Conservation (phyloP, 2,329 filamentous ascomycete species). For the Mycogone perniciosa region DNA sequence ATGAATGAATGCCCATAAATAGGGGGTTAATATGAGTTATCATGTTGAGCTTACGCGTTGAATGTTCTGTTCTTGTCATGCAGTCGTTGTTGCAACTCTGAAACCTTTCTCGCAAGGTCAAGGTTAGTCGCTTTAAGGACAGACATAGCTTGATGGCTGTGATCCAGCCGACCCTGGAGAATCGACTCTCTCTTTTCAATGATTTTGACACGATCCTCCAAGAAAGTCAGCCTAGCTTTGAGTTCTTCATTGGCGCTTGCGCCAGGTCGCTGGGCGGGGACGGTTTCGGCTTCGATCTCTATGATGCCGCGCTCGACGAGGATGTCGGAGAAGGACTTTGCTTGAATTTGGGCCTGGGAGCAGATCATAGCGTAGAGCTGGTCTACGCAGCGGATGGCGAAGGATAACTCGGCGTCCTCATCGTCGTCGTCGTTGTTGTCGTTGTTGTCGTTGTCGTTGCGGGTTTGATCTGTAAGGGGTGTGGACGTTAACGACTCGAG, state of each 20-base stretch:
- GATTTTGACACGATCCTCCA: slow-evolving; percentile 8
- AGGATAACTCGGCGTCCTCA: neutral
- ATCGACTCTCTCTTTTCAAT: slow-evolving; percentile 6
- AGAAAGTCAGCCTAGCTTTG: slow-evolving; percentile 3
- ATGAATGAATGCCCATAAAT: neutral
- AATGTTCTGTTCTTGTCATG: slow-evolving; percentile 5
- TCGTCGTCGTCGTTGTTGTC: neutral
- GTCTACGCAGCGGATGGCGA: slow-evolving; percentile 4
- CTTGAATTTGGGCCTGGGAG: slow-evolving; percentile 2
- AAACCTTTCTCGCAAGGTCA: slow-evolving; percentile 8
- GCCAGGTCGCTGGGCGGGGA: neutral
- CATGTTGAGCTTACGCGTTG: neutral
- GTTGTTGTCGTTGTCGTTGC: too few relatives aligned
- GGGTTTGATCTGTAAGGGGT: neutral
- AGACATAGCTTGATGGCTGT: neutral
- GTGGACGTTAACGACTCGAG: slow-evolving; percentile 4
- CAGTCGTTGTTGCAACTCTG: slow-evolving; percentile 9
- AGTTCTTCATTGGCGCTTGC: neutral
- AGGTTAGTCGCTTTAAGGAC: slow-evolving; percentile 4
- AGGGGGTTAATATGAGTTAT: neutral
- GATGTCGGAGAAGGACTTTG: slow-evolving; percentile 8
- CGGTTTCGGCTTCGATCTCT: neutral
- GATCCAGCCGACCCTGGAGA: slow-evolving; percentile 1
- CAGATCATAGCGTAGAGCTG: slow-evolving; percentile 8
- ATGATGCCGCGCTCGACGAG: slow-evolving; percentile 4